Evolutionary conservation across 306 rosid genomes (phyloP), one percentile per base, ranked within the genome.

Genomic region (Trichosanthes cucumerina): DNA sequence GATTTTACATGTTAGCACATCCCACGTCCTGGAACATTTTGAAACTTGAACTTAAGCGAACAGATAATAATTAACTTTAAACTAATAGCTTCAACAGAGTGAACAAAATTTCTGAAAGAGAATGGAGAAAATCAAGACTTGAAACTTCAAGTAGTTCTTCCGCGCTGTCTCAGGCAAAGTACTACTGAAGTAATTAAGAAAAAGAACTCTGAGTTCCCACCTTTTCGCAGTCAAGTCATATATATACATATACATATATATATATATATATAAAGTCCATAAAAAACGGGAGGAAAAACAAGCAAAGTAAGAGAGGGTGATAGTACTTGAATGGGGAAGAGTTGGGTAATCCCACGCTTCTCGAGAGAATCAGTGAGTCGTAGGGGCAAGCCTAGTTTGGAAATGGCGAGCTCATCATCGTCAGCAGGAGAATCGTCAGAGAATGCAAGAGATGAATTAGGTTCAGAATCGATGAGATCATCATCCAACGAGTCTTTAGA

Each of bases 271-370:
- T 28, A 28, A 28, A 28, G 2, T 28, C 50, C 50, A 12, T 13
- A 11, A 46, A 12, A 46, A 46, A 46, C 0, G 16, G 36, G 18
- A 24, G 14, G 5, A 13, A 5, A 49, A 3, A 1, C 12, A 62
- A 63, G 70, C 26, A 39, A 52, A 46, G 16, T 8, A 36, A 73
- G 5, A 52, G 54, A 62, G 75, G 21, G 65, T 8, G 31, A 75
- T 10, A n/a, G 7, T 18, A 91, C 99, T 88, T 95, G 99, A 81
- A 95, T 95, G 44, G 99, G 97, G 83, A 95, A 95, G 78, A 95
- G 99, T 13, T 78, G 63, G 12, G 88, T 84, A 86, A 95, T 95
- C 80, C 97, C 97, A 33, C 99, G 97, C 44, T 66, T 85, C 39
- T 75, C 78, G 26, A 95, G 95, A 7, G 93, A 26, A 3, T 88